These are phyloP conservation scores for Blastobotrys chiropterorum DNA, from an alignment of 805 yeast species.

Conservation along the genomic window DNA sequence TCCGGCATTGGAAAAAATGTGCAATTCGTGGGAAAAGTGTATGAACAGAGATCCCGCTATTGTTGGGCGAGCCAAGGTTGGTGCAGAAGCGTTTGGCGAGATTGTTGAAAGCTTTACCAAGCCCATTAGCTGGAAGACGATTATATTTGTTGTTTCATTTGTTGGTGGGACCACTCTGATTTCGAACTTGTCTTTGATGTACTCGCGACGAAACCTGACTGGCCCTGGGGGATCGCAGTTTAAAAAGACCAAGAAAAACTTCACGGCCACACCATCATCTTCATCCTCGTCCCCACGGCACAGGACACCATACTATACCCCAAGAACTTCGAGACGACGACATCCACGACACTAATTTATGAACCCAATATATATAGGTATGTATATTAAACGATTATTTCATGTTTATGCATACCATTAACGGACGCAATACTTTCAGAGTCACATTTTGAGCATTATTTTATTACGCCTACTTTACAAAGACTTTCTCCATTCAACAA, in stretches of 20 bases:
- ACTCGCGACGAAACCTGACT: constrained; percentile 3
- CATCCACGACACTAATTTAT: not conserved
- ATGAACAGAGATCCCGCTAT: constrained; percentile 70
- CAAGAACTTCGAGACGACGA: not conserved
- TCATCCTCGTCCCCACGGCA: not conserved
- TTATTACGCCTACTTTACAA: no score
- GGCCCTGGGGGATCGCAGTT: not conserved
- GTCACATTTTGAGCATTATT: no score
- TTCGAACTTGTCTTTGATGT: constrained; percentile 27
- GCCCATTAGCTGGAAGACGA: constrained; percentile 65
- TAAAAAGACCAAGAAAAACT: not conserved
- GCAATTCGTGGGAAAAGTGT: constrained; percentile 74
- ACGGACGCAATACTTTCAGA: no score
- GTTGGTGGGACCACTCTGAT: constrained; percentile 28
- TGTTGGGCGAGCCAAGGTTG: constrained; percentile 61
- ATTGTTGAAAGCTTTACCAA: constrained; percentile 69
- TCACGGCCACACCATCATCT: not conserved
- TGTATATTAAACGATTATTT: not conserved
- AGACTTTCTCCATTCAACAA: constrained; percentile 46
- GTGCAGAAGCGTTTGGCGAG: constrained; percentile 80
- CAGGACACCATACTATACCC: constrained; percentile 1
- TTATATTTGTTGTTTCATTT: constrained; percentile 32
- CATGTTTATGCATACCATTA: no score
- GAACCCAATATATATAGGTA: not conserved
- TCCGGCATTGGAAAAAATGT: constrained; percentile 66